Evolutionary conservation across 495 filamentous ascomycete species (phyloP).

Genomic region (Lophiotrema nucula): DNA sequence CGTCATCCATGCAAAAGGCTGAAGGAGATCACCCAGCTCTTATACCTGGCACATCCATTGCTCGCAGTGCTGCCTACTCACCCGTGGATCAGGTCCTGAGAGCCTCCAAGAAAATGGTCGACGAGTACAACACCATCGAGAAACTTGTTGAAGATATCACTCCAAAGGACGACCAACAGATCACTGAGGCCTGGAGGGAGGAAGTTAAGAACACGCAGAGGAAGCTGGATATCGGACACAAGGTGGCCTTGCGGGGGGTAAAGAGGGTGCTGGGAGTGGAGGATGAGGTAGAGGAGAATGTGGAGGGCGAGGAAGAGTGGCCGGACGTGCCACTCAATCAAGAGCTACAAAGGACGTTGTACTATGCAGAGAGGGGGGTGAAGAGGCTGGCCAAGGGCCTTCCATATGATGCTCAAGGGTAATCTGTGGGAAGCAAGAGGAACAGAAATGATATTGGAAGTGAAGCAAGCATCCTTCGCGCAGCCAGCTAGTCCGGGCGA

Average conservation of each 20-base stretch:
- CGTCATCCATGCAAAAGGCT: neutral
- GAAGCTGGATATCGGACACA: conserved; percentile 19
- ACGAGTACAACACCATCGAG: conserved; percentile 8
- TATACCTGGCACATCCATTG: conserved; percentile 16
- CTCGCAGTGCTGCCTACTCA: neutral
- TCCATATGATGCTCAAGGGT: conserved; percentile 3
- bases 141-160: neutral
- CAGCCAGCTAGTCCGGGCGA: too few relatives aligned
- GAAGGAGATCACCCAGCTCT: neutral
- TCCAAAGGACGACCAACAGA: neutral
- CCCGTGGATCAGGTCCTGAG: neutral
- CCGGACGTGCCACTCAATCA: neutral
- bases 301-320: conserved; percentile 28
- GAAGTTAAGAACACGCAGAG: conserved; percentile 16
- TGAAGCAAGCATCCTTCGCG: too few relatives aligned
- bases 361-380: conserved; percentile 41
- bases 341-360: conserved; percentile 27
- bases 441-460: too few relatives aligned
- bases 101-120: conserved; percentile 1
- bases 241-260: conserved; percentile 16
- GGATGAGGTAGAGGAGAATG: neutral
- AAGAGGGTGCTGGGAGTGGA: conserved; percentile 20
- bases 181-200: conserved; percentile 5
- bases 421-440: too few relatives aligned
- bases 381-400: conserved; percentile 39